phyloP scores from a whole-genome alignment of 1,284 basidiomycete species.

The Rhodotorula sp. region DNA sequence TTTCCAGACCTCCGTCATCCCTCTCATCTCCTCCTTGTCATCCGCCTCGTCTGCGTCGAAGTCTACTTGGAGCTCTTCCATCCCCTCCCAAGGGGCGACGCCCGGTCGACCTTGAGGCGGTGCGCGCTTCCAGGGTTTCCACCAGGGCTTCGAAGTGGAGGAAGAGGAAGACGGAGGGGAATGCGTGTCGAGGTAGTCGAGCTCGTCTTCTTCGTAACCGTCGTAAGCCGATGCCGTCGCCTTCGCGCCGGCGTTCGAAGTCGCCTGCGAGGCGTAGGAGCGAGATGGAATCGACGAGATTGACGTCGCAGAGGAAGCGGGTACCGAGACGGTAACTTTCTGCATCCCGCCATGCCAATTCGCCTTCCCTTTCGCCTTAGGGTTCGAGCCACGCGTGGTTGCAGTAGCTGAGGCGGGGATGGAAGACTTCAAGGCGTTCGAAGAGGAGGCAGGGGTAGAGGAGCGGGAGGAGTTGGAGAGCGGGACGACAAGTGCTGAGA shows the following conservation, averaged over 20 bases:
- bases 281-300: too few species aligned
- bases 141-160: background rate
- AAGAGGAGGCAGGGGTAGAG: background rate
- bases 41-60: background rate
- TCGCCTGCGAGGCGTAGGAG: too few species aligned
- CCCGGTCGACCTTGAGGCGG: constrained; percentile 17
- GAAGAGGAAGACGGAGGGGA: background rate
- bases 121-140: constrained; percentile 10
- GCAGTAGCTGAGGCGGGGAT: background rate
- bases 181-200: background rate
- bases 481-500: constrained; percentile 40
- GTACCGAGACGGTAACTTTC: background rate
- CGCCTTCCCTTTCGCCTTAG: background rate
- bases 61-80: background rate
- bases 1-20: background rate
- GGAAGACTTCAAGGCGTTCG: background rate
- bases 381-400: background rate
- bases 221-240: too few species aligned
- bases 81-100: constrained; percentile 1
- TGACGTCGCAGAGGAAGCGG: background rate
- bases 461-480: background rate
- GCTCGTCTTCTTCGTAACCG: too few species aligned
- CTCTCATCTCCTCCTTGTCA: background rate
- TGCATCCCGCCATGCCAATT: constrained; percentile 22
- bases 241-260: too few species aligned